A percentile compares a stretch with the other conserved stretches of the same genome.
These are phyloP conservation scores for Verticillium zaregamsianum DNA, from an alignment of 2,329 filamentous ascomycete genomes.

Conservation along the genomic window DNA sequence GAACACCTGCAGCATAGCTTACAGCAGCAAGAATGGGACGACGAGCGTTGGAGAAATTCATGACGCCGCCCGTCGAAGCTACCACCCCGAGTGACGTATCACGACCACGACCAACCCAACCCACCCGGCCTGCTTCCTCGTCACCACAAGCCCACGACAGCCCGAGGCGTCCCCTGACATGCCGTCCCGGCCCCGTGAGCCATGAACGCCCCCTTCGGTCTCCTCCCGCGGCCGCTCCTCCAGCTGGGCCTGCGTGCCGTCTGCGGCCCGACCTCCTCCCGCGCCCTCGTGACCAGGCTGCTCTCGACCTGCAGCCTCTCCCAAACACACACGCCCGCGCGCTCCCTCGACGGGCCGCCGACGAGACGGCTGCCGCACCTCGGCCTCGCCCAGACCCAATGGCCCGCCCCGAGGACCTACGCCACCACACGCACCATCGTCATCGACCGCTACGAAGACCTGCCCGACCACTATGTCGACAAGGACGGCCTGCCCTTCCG, in stretches of 20 bases:
- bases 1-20: no score
- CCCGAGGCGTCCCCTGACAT: not conserved
- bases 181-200: conserved; percentile 3
- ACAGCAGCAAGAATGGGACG: not conserved
- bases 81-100: not conserved
- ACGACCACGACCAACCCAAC: not conserved
- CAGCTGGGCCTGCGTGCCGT: conserved; percentile 6
- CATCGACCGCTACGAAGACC: conserved; percentile 50
- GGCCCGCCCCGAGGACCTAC: not conserved
- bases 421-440: conserved; percentile 17
- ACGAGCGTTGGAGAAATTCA: not conserved
- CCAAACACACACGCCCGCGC: not conserved
- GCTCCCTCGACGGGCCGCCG: not conserved
- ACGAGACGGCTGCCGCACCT: not conserved
- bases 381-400: not conserved
- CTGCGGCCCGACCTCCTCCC: not conserved
- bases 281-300: not conserved
- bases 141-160: not conserved
- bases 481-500: conserved; percentile 50
- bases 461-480: conserved; percentile 56
- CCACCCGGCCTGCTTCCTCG: not conserved
- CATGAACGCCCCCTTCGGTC: conserved; percentile 12
- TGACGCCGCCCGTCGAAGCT: not conserved
- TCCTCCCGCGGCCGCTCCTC: conserved; percentile 10
- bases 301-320: conserved; percentile 4